phyloP scores from a whole-genome alignment of 352 stramenopile genomes.

The Poterioochromonas sp. region DNA sequence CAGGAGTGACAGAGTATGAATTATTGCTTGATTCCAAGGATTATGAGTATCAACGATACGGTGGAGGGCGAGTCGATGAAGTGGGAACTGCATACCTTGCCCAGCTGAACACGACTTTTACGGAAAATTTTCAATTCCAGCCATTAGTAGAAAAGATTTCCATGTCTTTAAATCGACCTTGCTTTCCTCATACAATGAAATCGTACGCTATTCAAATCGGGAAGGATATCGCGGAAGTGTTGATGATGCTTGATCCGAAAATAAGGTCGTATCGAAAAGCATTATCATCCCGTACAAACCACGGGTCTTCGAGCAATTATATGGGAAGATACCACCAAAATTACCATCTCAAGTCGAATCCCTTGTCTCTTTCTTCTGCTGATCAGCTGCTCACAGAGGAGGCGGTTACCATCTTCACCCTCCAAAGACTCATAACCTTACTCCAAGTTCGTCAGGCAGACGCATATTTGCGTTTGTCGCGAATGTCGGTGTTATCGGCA shows the following conservation, averaged over 20 bases:
- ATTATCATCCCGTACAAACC: too few species aligned
- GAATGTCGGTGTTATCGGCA: not conserved
- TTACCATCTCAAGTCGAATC: not conserved
- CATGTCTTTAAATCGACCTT: not conserved
- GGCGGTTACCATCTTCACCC: not conserved
- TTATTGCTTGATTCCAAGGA: not conserved
- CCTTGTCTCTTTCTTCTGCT: not conserved
- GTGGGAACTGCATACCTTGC: not conserved
- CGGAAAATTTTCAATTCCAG: not conserved
- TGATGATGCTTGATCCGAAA: not conserved
- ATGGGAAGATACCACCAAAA: too few species aligned
- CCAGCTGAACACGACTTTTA: not conserved
- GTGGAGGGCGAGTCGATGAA: not conserved
- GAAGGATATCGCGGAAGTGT: not conserved
- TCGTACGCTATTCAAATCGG: not conserved
- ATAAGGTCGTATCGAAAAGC: not conserved
- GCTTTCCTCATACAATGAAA: slow-evolving; percentile 7
- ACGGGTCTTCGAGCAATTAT: too few species aligned
- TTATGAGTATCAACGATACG: not conserved
- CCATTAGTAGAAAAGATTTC: not conserved
- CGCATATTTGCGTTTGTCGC: not conserved
- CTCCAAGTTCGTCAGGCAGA: not conserved
- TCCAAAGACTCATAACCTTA: not conserved
- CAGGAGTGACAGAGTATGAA: not conserved
- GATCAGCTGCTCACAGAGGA: not conserved